phyloP scores from a whole-genome alignment of 192 early-diverging fungal species.

The Obelidium mucronatum region DNA sequence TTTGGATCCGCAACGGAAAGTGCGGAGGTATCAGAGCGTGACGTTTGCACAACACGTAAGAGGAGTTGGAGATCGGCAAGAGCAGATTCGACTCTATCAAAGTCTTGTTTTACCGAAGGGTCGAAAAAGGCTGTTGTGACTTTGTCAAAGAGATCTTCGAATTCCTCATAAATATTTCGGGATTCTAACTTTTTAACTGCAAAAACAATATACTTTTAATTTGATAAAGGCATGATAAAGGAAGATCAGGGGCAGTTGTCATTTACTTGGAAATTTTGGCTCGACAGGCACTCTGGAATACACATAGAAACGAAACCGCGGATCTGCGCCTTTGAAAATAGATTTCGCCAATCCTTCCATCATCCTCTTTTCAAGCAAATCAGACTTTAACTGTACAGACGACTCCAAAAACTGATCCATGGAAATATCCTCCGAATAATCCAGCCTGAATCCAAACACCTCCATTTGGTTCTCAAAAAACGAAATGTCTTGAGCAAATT shows the following conservation, averaged over 20 bases:
- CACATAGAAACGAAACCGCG: neutral
- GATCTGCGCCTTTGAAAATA: neutral
- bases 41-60: neutral
- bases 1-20: neutral
- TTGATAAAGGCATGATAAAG: no score
- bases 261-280: no score
- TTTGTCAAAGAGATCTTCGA: neutral
- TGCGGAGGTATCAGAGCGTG: neutral
- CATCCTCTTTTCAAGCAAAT: neutral
- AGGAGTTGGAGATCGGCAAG: neutral
- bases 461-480: constrained; percentile 19
- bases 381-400: neutral
- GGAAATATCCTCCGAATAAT: neutral
- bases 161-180: neutral
- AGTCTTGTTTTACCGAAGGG: neutral
- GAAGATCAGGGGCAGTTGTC: no score
- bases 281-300: neutral
- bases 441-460: constrained; percentile 16
- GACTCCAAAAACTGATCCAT: constrained; percentile 15
- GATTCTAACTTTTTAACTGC: no score
- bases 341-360: neutral
- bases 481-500: neutral
- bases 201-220: no score
- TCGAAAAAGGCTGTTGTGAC: neutral
- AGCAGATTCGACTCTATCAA: neutral